Percentiles rank a stretch among this genome's conserved stretches.
Conservation (phyloP, 2,329 filamentous ascomycete species). For the Xenoacremonium recifei region DNA sequence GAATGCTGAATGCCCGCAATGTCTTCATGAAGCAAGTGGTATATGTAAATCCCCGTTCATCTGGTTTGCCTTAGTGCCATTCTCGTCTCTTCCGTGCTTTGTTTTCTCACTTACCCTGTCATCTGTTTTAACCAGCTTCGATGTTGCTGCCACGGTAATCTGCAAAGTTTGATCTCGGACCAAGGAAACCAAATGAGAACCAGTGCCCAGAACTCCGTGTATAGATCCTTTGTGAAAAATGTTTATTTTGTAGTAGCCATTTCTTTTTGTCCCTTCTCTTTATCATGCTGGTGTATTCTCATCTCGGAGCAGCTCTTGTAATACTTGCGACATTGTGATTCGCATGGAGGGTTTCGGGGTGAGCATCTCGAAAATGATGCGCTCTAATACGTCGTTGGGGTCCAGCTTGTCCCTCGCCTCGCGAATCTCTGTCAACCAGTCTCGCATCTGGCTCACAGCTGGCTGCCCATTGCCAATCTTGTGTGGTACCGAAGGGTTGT, state of each 20-base stretch:
- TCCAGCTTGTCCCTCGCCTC: constrained; percentile 47
- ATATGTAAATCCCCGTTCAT: too few species aligned
- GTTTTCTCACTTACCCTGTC: constrained; percentile 16
- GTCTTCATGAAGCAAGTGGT: too few species aligned
- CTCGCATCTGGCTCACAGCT: constrained; percentile 53
- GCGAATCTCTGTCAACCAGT: constrained; percentile 54
- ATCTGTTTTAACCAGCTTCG: constrained; percentile 11
- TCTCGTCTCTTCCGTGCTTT: not conserved
- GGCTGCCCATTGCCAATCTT: constrained; percentile 36
- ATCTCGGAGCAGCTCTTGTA: constrained; percentile 44
- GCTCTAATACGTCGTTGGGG: constrained; percentile 47
- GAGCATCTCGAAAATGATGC: constrained; percentile 54
- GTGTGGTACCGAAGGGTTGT: constrained; percentile 35
- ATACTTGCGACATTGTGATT: constrained; percentile 53
- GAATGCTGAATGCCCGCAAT: too few species aligned
- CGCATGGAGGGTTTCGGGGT: constrained; percentile 49
- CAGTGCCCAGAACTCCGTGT: constrained; percentile 6
- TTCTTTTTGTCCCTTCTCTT: constrained; percentile 13
- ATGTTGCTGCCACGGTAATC: constrained; percentile 8
- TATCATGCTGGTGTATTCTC: constrained; percentile 18
- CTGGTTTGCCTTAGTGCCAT: too few species aligned
- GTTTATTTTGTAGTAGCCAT: not conserved
- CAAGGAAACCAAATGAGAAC: constrained; percentile 10
- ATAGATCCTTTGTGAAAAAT: constrained; percentile 8
- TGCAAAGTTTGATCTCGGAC: constrained; percentile 12